phyloP scores from a whole-genome alignment of 192 early-diverging fungal genomes.

The Coemansia sp. region DNA sequence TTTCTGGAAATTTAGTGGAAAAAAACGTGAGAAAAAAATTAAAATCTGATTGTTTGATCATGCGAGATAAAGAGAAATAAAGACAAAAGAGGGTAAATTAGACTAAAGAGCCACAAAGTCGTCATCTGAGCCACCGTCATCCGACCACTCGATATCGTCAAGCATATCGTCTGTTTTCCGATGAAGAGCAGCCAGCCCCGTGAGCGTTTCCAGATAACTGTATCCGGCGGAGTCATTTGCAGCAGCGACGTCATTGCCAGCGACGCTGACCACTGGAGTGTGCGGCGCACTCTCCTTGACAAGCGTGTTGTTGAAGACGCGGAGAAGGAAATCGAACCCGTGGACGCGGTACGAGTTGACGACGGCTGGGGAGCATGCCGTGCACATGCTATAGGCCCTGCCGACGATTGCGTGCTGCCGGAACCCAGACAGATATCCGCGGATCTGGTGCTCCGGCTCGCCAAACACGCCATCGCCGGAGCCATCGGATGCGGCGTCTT shows the following conservation, averaged over 20 bases:
- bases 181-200: slow-evolving; percentile 80
- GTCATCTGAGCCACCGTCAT: slow-evolving; percentile 52
- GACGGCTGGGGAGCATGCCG: slow-evolving; percentile 77
- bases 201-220: slow-evolving; percentile 80
- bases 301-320: slow-evolving; percentile 63
- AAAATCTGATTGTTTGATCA: no score
- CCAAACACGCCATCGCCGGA: slow-evolving; percentile 59
- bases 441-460: slow-evolving; percentile 90
- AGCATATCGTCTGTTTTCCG: slow-evolving; percentile 73
- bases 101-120: slow-evolving; percentile 36
- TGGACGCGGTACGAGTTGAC: slow-evolving; percentile 64
- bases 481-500: not conserved
- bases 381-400: slow-evolving; percentile 84
- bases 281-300: slow-evolving; percentile 39
- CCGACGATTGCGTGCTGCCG: slow-evolving; percentile 82
- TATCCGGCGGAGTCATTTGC: slow-evolving; percentile 49
- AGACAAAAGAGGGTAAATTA: not conserved
- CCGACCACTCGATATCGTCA: slow-evolving; percentile 76
- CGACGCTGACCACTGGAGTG: slow-evolving; percentile 6
- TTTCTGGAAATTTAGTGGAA: no score
- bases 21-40: no score
- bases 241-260: not conserved
- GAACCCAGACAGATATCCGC: slow-evolving; percentile 88
- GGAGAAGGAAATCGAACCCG: slow-evolving; percentile 74
- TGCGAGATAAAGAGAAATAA: no score